Conservation (phyloP, 257 asterid genomes). For the Perilla frutescens region DNA sequence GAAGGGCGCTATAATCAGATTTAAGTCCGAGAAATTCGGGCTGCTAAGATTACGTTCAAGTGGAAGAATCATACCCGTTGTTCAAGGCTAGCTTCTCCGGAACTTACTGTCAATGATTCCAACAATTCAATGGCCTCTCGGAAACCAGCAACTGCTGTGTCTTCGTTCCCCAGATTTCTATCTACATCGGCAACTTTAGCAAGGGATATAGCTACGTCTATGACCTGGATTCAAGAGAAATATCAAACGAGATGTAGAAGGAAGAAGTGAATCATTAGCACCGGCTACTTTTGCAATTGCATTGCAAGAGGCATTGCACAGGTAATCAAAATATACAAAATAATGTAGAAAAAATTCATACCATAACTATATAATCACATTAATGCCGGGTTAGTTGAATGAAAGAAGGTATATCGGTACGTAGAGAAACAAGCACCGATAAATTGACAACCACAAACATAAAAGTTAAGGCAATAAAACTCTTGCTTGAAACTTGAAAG, state of each 20-base stretch:
- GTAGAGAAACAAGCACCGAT: constrained; percentile 4
- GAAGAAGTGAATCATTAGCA: background rate
- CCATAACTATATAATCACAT: constrained; percentile 1
- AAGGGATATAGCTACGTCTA: constrained; percentile 79
- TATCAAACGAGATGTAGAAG: constrained; percentile 1
- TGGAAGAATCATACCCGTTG: constrained; percentile 58
- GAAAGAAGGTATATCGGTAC: background rate
- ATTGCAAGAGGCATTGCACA: background rate
- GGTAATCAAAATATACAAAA: background rate
- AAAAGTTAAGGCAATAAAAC: background rate
- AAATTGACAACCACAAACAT: background rate
- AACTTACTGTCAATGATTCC: constrained; percentile 57
- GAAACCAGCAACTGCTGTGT: constrained; percentile 65
- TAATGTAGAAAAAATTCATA: background rate
- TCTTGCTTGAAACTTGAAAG: background rate
- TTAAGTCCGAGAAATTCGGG: background rate
- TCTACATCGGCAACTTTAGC: constrained; percentile 96
- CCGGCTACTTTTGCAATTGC: background rate
- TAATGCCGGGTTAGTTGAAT: constrained; percentile 6
- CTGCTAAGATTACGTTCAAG: background rate
- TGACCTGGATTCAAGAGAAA: constrained; percentile 48
- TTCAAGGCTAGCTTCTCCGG: constrained; percentile 65
- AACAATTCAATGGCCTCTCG: constrained; percentile 74
- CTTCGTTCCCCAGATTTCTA: constrained; percentile 78
- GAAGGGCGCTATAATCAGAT: constrained; percentile 21